Evolutionary conservation across 768 basidiomycete genomes (phyloP).

Genomic region (Boletus reticuloceps): DNA sequence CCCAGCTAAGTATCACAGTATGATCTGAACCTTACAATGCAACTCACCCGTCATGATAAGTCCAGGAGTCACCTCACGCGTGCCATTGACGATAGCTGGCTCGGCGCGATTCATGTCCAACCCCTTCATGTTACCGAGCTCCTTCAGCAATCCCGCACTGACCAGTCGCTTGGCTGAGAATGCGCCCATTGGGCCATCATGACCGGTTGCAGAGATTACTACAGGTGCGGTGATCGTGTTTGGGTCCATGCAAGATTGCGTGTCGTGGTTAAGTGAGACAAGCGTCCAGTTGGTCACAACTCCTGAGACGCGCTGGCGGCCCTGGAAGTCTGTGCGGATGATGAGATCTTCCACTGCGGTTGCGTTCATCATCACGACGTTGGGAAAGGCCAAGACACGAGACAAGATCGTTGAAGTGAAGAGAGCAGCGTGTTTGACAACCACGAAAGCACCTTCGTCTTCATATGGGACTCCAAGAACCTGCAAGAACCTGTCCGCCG

Average conservation of each 20-base stretch:
- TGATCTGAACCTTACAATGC: background rate
- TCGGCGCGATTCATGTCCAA: slow-evolving; percentile 83
- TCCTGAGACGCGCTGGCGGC: slow-evolving; percentile 45
- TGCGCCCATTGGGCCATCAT: slow-evolving; percentile 79
- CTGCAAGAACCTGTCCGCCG: slow-evolving; percentile 66
- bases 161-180: slow-evolving; percentile 80
- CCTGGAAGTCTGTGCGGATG: slow-evolving; percentile 50
- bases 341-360: slow-evolving; percentile 83
- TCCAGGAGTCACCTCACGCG: slow-evolving; percentile 73
- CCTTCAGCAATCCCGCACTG: slow-evolving; percentile 68
- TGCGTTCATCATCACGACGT: slow-evolving; percentile 74
- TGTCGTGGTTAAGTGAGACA: slow-evolving; percentile 61
- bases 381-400: slow-evolving; percentile 65
- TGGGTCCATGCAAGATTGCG: slow-evolving; percentile 77
- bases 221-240: slow-evolving; percentile 81
- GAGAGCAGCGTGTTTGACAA: slow-evolving; percentile 79
- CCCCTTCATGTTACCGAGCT: slow-evolving; percentile 77
- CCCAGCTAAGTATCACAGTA: background rate
- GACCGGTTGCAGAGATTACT: slow-evolving; percentile 68
- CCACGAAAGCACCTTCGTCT: slow-evolving; percentile 73
- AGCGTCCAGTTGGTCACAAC: slow-evolving; percentile 57
- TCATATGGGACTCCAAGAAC: slow-evolving; percentile 73
- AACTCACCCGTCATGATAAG: slow-evolving; percentile 67
- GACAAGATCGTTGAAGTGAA: slow-evolving; percentile 78
- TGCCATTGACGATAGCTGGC: slow-evolving; percentile 75